Evolutionary conservation across 805 yeast genomes (phyloP).

Genomic region (Pichia occidentalis): DNA sequence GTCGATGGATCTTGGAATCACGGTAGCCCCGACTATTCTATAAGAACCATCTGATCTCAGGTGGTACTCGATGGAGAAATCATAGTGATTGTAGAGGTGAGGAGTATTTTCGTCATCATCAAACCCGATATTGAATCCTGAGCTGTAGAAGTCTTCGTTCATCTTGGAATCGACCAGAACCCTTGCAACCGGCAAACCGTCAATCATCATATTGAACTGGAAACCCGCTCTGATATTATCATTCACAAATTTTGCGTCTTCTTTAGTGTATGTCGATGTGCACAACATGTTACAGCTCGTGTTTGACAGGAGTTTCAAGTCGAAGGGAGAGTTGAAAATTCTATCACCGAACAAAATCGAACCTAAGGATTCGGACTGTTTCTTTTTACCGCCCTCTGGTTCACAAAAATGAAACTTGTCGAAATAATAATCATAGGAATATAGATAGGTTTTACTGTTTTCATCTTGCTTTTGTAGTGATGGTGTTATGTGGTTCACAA

Average conservation of each 20-base stretch:
- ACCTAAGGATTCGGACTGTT: conserved; percentile 86
- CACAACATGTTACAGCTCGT: conserved; percentile 67
- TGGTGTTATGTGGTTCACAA: conserved; percentile 90
- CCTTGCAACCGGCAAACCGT: conserved; percentile 90
- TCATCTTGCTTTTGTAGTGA: conserved; percentile 40
- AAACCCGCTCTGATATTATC: conserved; percentile 77
- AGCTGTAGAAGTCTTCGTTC: conserved; percentile 56
- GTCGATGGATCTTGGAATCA: conserved; percentile 54
- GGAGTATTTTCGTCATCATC: conserved; percentile 50
- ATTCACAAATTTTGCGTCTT: conserved; percentile 71
- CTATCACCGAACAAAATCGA: conserved; percentile 93
- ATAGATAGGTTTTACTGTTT: conserved; percentile 49
- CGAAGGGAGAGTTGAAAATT: conserved; percentile 87
- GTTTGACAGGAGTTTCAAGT: conserved; percentile 69
- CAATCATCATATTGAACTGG: conserved; percentile 86
- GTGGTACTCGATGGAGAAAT: conserved; percentile 77
- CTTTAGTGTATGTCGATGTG: conserved; percentile 46
- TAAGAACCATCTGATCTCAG: conserved; percentile 55
- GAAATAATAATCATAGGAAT: conserved; percentile 78
- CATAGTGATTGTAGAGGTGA: conserved; percentile 75
- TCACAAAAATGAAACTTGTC: conserved; percentile 76
- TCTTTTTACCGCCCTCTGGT: conserved; percentile 59
- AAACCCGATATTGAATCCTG: conserved; percentile 76
- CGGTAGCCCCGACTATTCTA: conserved; percentile 89
- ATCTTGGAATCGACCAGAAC: conserved; percentile 51